Percentiles rank a stretch among this genome's conserved stretches.
Evolutionary conservation across 129 eudicot species (phyloP).

Genomic region (Artemisia argyi): DNA sequence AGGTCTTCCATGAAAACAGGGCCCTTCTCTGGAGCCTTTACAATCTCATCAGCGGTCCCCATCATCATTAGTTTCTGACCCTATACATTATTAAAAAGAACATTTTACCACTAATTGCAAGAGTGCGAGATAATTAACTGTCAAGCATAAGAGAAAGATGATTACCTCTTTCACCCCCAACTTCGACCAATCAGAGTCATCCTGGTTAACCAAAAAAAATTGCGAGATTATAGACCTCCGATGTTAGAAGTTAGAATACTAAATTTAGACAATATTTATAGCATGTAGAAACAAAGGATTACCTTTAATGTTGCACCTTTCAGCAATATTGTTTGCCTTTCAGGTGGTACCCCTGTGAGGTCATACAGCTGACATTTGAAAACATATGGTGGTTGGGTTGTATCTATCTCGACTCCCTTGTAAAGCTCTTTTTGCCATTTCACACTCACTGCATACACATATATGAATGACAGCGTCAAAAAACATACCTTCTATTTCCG

Average conservation of each 20-base stretch:
- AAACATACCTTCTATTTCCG: conserved; percentile 11
- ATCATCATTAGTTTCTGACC: conserved; percentile 98
- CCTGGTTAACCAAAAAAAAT: conserved; percentile 46
- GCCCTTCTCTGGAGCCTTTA: conserved; percentile 97
- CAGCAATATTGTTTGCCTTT: conserved; percentile 95
- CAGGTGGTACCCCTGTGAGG: conserved; percentile 98
- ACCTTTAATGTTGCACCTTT: conserved; percentile 97
- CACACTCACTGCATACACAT: conserved; percentile 70
- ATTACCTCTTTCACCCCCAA: conserved; percentile 93
- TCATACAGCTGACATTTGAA: conserved; percentile 92
- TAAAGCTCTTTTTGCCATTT: conserved; percentile 93
- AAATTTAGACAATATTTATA: conserved; percentile 1
- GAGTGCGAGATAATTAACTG: conserved; percentile 7
- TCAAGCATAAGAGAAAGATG: conserved; percentile 17
- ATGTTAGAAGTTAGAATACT: conserved; percentile 5
- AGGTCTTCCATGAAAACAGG: conserved; percentile 91
- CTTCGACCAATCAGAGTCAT: conserved; percentile 93
- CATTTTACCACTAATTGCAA: background rate
- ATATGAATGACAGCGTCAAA: conserved; percentile 18
- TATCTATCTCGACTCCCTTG: conserved; percentile 84
- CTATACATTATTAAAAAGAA: conserved; percentile 37
- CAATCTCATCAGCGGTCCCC: conserved; percentile 98
- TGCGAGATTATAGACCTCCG: background rate
- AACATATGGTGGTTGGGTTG: conserved; percentile 86
- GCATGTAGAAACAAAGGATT: conserved; percentile 14